phyloP scores from a whole-genome alignment of 805 yeast species.

The Candida odintsovae region DNA sequence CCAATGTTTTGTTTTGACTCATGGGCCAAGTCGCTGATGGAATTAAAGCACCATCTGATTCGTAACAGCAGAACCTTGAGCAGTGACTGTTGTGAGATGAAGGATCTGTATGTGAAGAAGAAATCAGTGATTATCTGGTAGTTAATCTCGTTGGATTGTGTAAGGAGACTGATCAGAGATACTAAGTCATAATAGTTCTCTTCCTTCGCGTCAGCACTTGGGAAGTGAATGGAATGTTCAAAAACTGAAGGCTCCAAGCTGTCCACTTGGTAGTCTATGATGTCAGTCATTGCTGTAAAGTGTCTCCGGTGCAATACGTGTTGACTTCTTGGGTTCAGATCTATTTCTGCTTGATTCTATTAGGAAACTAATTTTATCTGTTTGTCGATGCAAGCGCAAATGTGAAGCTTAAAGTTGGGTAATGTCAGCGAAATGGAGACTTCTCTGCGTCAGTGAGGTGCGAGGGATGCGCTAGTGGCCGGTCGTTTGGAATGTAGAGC shows the following conservation, averaged over 20 bases:
- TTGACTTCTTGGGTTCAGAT: too few relatives aligned
- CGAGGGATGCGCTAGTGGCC: neutral
- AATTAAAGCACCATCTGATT: conserved; percentile 63
- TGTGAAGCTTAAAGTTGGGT: too few relatives aligned
- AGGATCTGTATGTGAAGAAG: conserved; percentile 75
- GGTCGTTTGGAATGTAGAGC: too few relatives aligned
- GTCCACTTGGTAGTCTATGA: conserved; percentile 5
- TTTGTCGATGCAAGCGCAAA: neutral
- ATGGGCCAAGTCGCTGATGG: conserved; percentile 21
- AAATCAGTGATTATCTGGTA: conserved; percentile 80
- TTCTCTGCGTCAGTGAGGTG: neutral
- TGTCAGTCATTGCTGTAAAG: conserved; percentile 4
- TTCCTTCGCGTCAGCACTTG: neutral
- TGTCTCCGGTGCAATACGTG: neutral
- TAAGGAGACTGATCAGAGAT: conserved; percentile 14
- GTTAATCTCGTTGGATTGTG: conserved; percentile 39
- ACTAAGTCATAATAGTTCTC: conserved; percentile 5
- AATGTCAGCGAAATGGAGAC: neutral
- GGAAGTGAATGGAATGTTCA: conserved; percentile 4
- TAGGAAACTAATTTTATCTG: too few relatives aligned
- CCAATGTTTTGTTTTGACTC: conserved; percentile 42
- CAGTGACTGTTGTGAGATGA: conserved; percentile 51
- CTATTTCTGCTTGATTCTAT: neutral
- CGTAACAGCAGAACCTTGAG: conserved; percentile 59
- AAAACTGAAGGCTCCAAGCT: neutral